Evolutionary conservation across 129 eudicot genomes (phyloP).

Genomic region (Chrysanthemum makinoi): DNA sequence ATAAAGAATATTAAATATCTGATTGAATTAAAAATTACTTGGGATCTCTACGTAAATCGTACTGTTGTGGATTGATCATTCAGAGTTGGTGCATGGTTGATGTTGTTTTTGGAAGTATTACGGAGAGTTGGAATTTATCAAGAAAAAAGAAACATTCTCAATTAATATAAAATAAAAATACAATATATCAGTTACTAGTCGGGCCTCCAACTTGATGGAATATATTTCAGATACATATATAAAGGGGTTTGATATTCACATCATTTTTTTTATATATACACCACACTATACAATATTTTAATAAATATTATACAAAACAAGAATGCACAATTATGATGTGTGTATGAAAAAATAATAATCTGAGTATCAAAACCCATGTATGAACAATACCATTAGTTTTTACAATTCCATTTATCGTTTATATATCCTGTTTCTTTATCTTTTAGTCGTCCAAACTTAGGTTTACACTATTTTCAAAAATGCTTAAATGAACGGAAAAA

Average conservation of each 20-base stretch:
- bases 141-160: slow-evolving; percentile 18
- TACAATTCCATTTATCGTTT: no score
- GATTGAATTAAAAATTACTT: slow-evolving; percentile 7
- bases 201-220: slow-evolving; percentile 14
- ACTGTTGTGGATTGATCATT: slow-evolving; percentile 24
- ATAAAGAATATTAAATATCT: slow-evolving; percentile 1
- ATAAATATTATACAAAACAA: no score
- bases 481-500: no score
- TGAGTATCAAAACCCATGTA: no score
- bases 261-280: no score
- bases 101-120: slow-evolving; percentile 24
- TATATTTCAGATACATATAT: background rate
- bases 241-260: no score
- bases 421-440: no score
- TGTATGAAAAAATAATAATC: no score
- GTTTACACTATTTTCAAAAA: no score
- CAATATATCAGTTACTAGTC: background rate
- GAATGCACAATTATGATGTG: no score
- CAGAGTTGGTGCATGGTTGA: slow-evolving; percentile 28
- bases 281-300: no score
- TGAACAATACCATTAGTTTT: background rate
- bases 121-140: slow-evolving; percentile 7
- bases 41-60: slow-evolving; percentile 17
- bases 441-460: no score
- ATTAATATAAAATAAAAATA: slow-evolving; percentile 7